Base-by-base conservation (phyloP, 805 yeast genomes). In the Spathaspora hagerdaliae region DNA sequence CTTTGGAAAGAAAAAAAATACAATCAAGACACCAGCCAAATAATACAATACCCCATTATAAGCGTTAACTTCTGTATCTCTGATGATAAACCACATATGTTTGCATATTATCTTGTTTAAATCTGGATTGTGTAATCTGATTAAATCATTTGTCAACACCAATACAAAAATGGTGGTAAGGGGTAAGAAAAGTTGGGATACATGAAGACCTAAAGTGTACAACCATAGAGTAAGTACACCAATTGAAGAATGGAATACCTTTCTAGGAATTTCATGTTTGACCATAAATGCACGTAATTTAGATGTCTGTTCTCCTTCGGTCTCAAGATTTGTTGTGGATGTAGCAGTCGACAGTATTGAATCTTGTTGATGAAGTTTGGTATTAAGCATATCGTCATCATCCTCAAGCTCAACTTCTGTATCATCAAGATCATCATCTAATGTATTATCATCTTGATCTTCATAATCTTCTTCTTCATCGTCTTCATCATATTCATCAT, bases 11-110 rank as follows among this genome's bases (percentile, higher is more conserved):
- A 81, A 63, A 1, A 74, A 50, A 57, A 90, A 87, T 8, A 90
- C 88, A 51, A 88, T 67, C 26, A 81, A 69, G 39, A 89, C 68
- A 5, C 99, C 99, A 1, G 86, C 71, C 34, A 90, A 68, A 61
- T 89, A 94, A 86, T 90, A 94, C 42, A 89, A 75, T 8, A 85
- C 90, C 7, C 99, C 99, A 61, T 94, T 94, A 56, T 78, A 82
- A 31, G 63, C 55, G 48, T 82, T 67, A 34, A 85, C 77, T 63
- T 94, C 99, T 44, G 75, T 75, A 51, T 87, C 89, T 53, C 99
- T 79, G 85, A 94, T 89, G 43, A 94, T 65, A 41, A 85, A 82
- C 48, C 97, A 96, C 43, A 87, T 81, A 6, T 68, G 67, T 36
- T 75, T 73, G 59, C 90, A 83, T 49, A 92, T 85, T 8, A 74